Base-by-base conservation (phyloP, 108 stramenopile genomes). In the Bacterosira constricta region DNA sequence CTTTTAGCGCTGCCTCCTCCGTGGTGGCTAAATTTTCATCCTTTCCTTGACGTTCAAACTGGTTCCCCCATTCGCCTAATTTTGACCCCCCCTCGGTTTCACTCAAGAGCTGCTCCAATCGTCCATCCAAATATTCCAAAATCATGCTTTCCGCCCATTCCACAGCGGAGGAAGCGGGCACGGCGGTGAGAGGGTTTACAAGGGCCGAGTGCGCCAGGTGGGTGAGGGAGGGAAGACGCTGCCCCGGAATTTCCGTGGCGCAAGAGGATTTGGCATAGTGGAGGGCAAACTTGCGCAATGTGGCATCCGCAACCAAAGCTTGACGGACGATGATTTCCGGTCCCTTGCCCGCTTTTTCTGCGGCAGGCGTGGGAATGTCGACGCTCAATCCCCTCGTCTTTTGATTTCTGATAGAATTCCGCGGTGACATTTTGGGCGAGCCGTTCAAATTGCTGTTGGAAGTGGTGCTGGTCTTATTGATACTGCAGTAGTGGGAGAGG, bases 81-180 rank as follows among this genome's bases (percentile, higher is more conserved):
- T n/a, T n/a, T n/a, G n/a, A n/a, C n/a, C n/a, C n/a, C n/a, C n/a
- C n/a, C n/a, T n/a, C n/a, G n/a, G n/a, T n/a, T n/a, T n/a, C 42
- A 35, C 9, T 29, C 1, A 11, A 52, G 4, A 62, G 23, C 17
- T 66, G 45, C 59, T 79, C 78, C n/a, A 38, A 47, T 17, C 78
- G 27, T 10, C 64, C 80, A 45, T 90, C 85, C 73, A 86, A 76
- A 56, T 88, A 88, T 29, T 82, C 80, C 66, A 91, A 57, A 36
- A 92, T 78, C 88, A 95, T 90, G 35, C 79, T 70, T 74, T 92
- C 91, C 1, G 90, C 91, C 93, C 93, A 94, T 12, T 68, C 30
- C 27, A 73, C 82, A 18, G 79, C 90, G 6, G 54, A 15, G 0
- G 54, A 42, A 6, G 87, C 69, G 1, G 87, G 86, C 37, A 90